These are phyloP conservation scores for carrot (Daucus carota) DNA, from an alignment of 129 eudicot genomes.

Conservation along the genomic window DNA sequence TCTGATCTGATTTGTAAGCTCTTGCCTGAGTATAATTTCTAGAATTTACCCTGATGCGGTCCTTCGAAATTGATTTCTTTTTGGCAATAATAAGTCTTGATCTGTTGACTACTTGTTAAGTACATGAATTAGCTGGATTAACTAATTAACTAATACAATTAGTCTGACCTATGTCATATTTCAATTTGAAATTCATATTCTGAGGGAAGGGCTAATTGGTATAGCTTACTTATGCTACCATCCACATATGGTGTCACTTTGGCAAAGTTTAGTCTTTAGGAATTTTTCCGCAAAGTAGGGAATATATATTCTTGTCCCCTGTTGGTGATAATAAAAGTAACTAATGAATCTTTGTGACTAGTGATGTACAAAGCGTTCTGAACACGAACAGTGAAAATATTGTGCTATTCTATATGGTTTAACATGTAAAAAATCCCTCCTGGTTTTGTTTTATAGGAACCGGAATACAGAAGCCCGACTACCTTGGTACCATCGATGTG, in stretches of 20 bases:
- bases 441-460: constrained; percentile 45
- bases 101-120: neutral
- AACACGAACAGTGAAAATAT: neutral
- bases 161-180: neutral
- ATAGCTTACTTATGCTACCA: too few relatives aligned
- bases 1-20: neutral
- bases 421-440: neutral
- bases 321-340: neutral
- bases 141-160: too few relatives aligned
- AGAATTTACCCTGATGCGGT: neutral
- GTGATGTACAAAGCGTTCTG: neutral
- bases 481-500: constrained; percentile 79
- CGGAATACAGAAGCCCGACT: constrained; percentile 81
- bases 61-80: neutral
- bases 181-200: neutral
- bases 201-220: neutral
- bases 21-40: neutral
- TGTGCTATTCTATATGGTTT: neutral
- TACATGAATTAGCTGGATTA: neutral
- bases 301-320: neutral
- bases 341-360: neutral
- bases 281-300: neutral
- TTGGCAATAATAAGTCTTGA: neutral
- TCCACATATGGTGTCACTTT: too few relatives aligned
- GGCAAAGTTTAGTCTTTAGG: neutral